Evolutionary conservation across 106 monocot genomes (phyloP).

Genomic region (Phalaenopsis aphrodite): DNA sequence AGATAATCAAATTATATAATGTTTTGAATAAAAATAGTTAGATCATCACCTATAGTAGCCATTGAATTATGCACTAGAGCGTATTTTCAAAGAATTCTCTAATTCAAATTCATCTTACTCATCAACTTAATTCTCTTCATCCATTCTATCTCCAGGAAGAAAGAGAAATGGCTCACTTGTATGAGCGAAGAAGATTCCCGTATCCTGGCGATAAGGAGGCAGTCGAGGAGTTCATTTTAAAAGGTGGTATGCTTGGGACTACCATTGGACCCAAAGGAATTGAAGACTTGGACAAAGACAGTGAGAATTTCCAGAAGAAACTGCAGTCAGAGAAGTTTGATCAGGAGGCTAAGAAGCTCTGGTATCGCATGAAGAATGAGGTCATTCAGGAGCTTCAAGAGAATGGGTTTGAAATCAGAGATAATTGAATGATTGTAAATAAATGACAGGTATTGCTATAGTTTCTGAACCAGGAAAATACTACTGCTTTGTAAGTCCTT

Average conservation of each 20-base stretch:
- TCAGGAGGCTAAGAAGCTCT: conserved; percentile 91
- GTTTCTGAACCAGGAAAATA: too few relatives aligned
- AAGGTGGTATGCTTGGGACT: conserved; percentile 76
- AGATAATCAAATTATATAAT: too few relatives aligned
- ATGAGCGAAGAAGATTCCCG: conserved; percentile 74
- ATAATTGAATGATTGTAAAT: conserved; percentile 8
- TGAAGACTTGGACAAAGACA: conserved; percentile 52
- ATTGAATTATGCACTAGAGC: too few relatives aligned
- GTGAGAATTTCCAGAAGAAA: conserved; percentile 78
- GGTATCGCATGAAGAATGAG: conserved; percentile 96
- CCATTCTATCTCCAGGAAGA: conserved; percentile 61
- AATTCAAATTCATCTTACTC: too few relatives aligned
- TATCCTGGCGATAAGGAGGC: conserved; percentile 95
- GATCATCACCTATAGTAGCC: too few relatives aligned
- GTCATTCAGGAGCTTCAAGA: conserved; percentile 89
- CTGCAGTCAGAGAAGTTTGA: conserved; percentile 83
- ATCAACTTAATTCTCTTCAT: too few relatives aligned
- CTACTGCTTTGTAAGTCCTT: too few relatives aligned
- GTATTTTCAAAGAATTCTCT: too few relatives aligned
- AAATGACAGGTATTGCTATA: too few relatives aligned
- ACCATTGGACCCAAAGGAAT: conserved; percentile 83
- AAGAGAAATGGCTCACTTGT: conserved; percentile 91
- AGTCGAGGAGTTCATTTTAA: conserved; percentile 82
- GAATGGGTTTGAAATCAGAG: conserved; percentile 81
- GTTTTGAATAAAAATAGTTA: too few relatives aligned